A percentile compares a stretch with the other conserved stretches of the same genome.
Conservation (phyloP, 306 rosid species). For the Boehmeria nivea region DNA sequence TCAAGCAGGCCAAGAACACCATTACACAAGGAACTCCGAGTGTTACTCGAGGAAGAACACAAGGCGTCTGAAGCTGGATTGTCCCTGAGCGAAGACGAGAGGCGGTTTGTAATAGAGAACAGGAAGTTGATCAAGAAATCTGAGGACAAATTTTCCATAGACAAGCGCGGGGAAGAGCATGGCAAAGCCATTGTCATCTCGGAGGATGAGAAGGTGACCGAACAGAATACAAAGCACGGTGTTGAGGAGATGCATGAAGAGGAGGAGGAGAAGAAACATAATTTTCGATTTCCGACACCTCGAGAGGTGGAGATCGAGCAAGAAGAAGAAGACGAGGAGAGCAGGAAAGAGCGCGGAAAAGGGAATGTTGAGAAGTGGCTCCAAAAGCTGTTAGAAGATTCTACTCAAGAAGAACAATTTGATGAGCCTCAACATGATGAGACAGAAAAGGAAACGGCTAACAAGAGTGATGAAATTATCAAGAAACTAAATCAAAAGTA, state of each 20-base stretch:
- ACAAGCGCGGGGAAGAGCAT: constrained; percentile 32
- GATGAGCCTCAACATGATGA: constrained; percentile 31
- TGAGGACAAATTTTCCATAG: constrained; percentile 21
- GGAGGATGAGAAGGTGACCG: constrained; percentile 44
- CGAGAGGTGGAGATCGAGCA: constrained; percentile 52
- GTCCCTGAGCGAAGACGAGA: constrained; percentile 38
- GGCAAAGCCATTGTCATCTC: constrained; percentile 34
- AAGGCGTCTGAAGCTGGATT: constrained; percentile 49
- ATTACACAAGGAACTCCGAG: constrained; percentile 78
- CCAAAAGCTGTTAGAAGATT: constrained; percentile 64
- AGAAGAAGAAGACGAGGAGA: constrained; percentile 89
- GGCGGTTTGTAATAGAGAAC: constrained; percentile 30
- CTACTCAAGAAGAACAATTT: constrained; percentile 34
- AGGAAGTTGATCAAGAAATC: constrained; percentile 22
- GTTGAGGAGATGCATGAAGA: constrained; percentile 29
- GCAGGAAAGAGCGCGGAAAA: constrained; percentile 69
- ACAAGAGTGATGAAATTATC: constrained; percentile 34
- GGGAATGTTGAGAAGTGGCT: constrained; percentile 98
- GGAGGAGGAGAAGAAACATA: constrained; percentile 32
- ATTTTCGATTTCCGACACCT: constrained; percentile 27
- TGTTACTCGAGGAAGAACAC: constrained; percentile 85
- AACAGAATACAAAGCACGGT: constrained; percentile 32
- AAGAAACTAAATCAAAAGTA: constrained; percentile 38
- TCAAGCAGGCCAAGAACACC: constrained; percentile 51
- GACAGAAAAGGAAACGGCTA: constrained; percentile 16